Evolutionary conservation across 176 grass and related monocot genomes (phyloP).

Genomic region (Oryza glumipatula): DNA sequence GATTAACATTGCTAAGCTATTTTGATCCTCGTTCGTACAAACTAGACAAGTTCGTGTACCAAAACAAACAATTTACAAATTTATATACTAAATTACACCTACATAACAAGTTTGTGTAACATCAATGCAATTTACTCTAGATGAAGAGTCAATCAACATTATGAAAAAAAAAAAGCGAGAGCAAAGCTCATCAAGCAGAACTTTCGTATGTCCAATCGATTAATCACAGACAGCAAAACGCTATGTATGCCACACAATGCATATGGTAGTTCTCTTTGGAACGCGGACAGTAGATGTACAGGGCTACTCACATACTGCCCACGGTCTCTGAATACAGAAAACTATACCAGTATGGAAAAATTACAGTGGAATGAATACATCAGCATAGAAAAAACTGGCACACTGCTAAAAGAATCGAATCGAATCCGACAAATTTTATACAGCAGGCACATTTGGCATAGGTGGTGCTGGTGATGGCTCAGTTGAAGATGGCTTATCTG

Average conservation of each 20-base stretch:
- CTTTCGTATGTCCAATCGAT: neutral
- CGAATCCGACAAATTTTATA: slow-evolving; percentile 35
- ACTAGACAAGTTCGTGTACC: no score
- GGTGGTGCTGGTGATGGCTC: slow-evolving; percentile 21
- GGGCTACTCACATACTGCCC: slow-evolving; percentile 54
- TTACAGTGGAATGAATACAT: slow-evolving; percentile 34
- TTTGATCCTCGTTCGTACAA: no score
- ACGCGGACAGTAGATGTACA: slow-evolving; percentile 54
- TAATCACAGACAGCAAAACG: slow-evolving; percentile 41
- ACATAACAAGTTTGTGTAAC: no score
- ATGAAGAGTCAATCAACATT: neutral
- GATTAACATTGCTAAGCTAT: no score
- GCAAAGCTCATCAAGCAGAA: slow-evolving; percentile 7
- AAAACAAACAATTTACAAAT: no score
- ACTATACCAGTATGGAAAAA: slow-evolving; percentile 39
- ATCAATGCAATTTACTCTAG: no score
- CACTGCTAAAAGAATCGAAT: slow-evolving; percentile 49
- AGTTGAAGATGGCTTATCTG: slow-evolving; percentile 38
- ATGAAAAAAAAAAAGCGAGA: neutral
- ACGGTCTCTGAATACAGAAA: slow-evolving; percentile 18
- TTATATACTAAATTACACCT: no score
- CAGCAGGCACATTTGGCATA: slow-evolving; percentile 31
- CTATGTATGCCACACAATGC: slow-evolving; percentile 18
- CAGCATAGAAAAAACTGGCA: slow-evolving; percentile 43
- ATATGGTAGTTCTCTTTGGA: neutral